Conservation (phyloP, 495 filamentous ascomycete species). For the Penicillium fimorum region DNA sequence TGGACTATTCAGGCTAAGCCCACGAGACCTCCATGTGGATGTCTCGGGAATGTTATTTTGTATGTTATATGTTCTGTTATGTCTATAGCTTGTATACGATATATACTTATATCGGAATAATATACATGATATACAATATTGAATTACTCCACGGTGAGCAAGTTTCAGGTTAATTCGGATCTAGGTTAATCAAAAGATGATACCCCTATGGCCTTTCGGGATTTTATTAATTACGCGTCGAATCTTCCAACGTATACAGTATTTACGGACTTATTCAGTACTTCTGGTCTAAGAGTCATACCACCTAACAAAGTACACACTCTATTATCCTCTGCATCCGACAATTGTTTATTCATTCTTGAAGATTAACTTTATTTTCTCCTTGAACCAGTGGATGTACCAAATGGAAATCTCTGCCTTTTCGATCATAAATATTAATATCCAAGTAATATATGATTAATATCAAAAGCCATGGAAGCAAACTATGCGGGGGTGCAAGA, state of each 20-base stretch:
- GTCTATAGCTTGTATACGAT: no score
- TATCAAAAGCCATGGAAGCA: neutral
- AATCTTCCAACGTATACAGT: neutral
- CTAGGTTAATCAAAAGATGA: neutral
- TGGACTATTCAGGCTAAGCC: conserved; percentile 10
- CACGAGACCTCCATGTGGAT: conserved; percentile 33
- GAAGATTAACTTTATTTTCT: no score
- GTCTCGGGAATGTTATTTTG: conserved; percentile 5
- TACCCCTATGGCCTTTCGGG: neutral
- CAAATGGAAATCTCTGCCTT: no score
- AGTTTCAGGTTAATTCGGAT: conserved; percentile 6
- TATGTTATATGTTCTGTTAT: neutral
- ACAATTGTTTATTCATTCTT: no score
- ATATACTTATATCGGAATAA: neutral
- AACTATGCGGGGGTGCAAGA: conserved; percentile 18
- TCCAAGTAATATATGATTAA: neutral
- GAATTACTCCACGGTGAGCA: neutral
- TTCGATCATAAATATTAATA: no score
- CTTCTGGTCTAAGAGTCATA: neutral
- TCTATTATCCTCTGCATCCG: no score
- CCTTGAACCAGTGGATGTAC: no score
- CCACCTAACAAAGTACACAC: no score
- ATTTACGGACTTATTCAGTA: neutral
- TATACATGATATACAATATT: no score
- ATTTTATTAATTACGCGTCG: neutral